Evolutionary conservation across 2,329 filamentous ascomycete genomes (phyloP).

Genomic region (Colletotrichum sp.): DNA sequence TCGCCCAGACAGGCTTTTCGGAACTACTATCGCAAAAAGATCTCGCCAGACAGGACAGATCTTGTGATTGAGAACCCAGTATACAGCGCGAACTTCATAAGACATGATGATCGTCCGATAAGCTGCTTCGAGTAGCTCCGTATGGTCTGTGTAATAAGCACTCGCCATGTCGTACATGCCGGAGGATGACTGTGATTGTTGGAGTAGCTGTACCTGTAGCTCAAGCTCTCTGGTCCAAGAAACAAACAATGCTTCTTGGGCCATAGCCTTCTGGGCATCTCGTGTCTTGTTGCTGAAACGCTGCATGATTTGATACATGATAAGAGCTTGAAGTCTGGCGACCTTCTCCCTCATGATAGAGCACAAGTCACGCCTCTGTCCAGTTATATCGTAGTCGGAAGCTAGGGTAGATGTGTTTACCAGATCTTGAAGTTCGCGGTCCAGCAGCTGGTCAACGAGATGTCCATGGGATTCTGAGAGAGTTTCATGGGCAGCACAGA

Average conservation of each 20-base stretch:
- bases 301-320: slow-evolving; percentile 1
- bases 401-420: neutral
- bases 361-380: neutral
- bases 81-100: neutral
- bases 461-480: neutral
- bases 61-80: neutral
- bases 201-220: neutral
- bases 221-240: slow-evolving; percentile 2
- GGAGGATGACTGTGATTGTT: neutral
- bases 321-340: neutral
- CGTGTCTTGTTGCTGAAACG: neutral
- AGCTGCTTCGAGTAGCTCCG: neutral
- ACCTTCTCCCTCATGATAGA: neutral
- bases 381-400: neutral
- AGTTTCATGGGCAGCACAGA: slow-evolving; percentile 3
- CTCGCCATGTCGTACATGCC: neutral
- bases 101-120: neutral
- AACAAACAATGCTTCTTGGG: neutral
- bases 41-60: neutral
- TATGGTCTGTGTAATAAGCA: neutral
- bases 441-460: neutral
- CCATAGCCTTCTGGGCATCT: neutral
- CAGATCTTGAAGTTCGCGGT: neutral
- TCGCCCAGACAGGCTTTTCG: neutral
- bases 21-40: neutral